phyloP scores from a whole-genome alignment of 2,329 filamentous ascomycete genomes.

The Colletotrichum sp. region DNA sequence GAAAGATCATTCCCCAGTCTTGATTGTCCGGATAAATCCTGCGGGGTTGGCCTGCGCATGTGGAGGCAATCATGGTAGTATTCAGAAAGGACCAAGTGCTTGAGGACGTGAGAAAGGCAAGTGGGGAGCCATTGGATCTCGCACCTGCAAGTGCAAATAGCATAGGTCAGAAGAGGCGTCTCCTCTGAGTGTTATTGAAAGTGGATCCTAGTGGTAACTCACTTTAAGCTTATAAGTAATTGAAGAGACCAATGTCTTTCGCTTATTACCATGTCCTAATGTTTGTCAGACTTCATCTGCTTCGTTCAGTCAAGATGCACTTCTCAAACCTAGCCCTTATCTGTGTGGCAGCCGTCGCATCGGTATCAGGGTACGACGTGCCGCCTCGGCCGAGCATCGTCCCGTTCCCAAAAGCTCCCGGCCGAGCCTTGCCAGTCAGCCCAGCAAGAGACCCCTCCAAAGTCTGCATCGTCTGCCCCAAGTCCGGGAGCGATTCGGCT shows the following conservation, averaged over 20 bases:
- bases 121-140: not conserved
- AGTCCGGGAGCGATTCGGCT: conserved; percentile 15
- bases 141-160: not conserved
- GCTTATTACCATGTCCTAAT: not conserved
- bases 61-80: not conserved
- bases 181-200: not conserved
- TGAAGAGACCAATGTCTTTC: not conserved
- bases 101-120: not conserved
- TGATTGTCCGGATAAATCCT: not conserved
- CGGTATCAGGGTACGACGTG: not conserved
- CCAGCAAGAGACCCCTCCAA: not conserved
- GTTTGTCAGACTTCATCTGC: not conserved
- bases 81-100: not conserved
- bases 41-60: not conserved
- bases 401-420: not conserved
- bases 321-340: not conserved
- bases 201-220: not conserved
- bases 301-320: not conserved
- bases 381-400: not conserved
- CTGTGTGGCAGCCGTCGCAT: not conserved
- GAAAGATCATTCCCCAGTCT: not conserved
- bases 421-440: not conserved
- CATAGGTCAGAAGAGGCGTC: not conserved
- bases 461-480: not conserved
- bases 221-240: not conserved